A percentile compares a stretch with the other conserved stretches of the same genome.
Conservation (phyloP, 345 rosid species). For the Populus alba region DNA sequence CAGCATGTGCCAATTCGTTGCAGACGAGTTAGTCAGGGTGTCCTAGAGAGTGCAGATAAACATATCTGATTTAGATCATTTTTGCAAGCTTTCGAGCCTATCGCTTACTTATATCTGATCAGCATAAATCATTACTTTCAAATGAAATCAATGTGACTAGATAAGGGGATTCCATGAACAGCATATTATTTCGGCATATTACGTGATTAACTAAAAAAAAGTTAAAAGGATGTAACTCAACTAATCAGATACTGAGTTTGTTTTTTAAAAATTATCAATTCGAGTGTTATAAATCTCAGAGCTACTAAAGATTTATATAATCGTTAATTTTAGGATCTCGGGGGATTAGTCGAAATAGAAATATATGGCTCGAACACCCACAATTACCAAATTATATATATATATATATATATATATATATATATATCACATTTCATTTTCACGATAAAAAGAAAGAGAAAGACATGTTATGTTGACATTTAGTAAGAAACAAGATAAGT, state of each 20-base stretch:
- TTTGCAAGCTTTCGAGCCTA: neutral
- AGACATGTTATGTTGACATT: neutral
- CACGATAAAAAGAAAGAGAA: too few relatives aligned
- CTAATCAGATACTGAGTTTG: too few relatives aligned
- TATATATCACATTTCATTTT: too few relatives aligned
- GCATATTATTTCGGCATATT: neutral
- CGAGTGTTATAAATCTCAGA: too few relatives aligned
- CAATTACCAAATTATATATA: too few relatives aligned
- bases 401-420: too few relatives aligned
- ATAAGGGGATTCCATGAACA: neutral
- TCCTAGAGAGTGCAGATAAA: neutral
- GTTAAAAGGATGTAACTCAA: too few relatives aligned
- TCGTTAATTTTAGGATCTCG: too few relatives aligned
- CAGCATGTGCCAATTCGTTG: neutral
- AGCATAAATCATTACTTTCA: neutral
- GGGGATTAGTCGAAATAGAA: rapidly evolving
- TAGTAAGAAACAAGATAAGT: neutral
- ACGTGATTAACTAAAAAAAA: too few relatives aligned
- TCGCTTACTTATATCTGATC: neutral
- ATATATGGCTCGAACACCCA: too few relatives aligned
- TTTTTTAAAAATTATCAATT: too few relatives aligned
- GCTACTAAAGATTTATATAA: too few relatives aligned
- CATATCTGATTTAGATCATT: neutral
- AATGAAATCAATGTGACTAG: neutral
- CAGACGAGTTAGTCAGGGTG: neutral